Evolutionary conservation across 306 rosid genomes (phyloP).

Genomic region (Lupinus albus): DNA sequence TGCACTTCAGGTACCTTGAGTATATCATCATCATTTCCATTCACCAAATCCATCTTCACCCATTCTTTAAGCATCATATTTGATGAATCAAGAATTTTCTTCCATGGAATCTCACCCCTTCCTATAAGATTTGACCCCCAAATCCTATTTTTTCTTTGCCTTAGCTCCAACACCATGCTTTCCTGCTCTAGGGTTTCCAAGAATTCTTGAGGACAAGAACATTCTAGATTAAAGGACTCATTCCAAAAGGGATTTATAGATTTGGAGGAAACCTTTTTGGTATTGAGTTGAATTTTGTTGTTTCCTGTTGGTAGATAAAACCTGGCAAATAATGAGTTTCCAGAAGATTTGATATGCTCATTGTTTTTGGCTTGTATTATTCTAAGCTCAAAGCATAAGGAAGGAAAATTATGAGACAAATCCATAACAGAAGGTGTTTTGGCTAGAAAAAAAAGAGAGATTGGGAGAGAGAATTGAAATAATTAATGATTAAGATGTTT

Average conservation of each 20-base stretch:
- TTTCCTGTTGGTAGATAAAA: slow-evolving; percentile 54
- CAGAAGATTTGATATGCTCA: slow-evolving; percentile 36
- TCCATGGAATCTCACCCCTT: slow-evolving; percentile 72
- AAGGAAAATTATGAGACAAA: slow-evolving; percentile 35
- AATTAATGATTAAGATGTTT: no score
- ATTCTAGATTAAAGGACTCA: slow-evolving; percentile 67
- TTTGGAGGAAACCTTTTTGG: slow-evolving; percentile 48
- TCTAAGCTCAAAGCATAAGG: slow-evolving; percentile 58
- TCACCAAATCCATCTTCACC: slow-evolving; percentile 52
- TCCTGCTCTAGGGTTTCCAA: slow-evolving; percentile 55
- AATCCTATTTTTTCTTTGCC: slow-evolving; percentile 55
- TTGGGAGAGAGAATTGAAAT: neutral
- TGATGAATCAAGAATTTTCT: slow-evolving; percentile 58
- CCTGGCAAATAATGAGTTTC: slow-evolving; percentile 58
- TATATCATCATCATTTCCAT: neutral
- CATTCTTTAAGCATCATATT: slow-evolving; percentile 66
- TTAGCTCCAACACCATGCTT: slow-evolving; percentile 66
- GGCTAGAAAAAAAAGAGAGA: neutral
- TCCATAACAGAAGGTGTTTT: slow-evolving; percentile 41
- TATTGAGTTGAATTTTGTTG: slow-evolving; percentile 53
- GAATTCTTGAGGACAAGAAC: slow-evolving; percentile 58
- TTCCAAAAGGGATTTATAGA: slow-evolving; percentile 56
- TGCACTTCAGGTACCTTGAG: slow-evolving; percentile 47
- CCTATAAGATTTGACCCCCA: slow-evolving; percentile 66
- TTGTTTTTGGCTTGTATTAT: slow-evolving; percentile 55